Conservation (phyloP, 768 basidiomycete species). For the Termitomyces heimii region DNA sequence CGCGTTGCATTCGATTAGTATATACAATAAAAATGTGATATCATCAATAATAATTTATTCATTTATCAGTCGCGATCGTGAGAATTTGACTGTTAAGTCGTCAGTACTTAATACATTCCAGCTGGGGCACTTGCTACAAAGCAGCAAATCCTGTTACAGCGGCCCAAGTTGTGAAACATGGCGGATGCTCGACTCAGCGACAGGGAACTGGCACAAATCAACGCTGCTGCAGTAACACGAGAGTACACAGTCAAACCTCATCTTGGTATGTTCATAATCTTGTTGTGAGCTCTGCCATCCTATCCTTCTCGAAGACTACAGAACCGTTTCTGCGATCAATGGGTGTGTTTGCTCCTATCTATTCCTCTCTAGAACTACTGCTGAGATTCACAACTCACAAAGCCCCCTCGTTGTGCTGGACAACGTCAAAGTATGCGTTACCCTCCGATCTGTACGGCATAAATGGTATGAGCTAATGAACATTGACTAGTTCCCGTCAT, state of each 20-base stretch:
- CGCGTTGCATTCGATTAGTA: neutral
- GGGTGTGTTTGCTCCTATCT: conserved; percentile 43
- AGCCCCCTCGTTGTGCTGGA: conserved; percentile 96
- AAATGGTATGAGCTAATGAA: neutral
- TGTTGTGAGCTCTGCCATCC: conserved; percentile 10
- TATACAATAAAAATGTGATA: neutral
- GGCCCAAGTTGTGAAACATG: conserved; percentile 22
- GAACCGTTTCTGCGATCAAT: conserved; percentile 98
- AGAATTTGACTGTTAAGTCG: conserved; percentile 4
- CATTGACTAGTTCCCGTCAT: conserved; percentile 77
- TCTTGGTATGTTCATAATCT: conserved; percentile 55
- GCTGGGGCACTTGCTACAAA: neutral
- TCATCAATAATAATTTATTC: neutral
- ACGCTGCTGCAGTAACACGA: conserved; percentile 83
- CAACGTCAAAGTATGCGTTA: conserved; percentile 82
- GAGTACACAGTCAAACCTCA: conserved; percentile 88
- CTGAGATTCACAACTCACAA: conserved; percentile 6
- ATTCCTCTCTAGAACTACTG: conserved; percentile 1
- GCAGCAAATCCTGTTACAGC: neutral
- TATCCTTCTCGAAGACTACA: conserved; percentile 62
- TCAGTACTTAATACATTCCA: neutral
- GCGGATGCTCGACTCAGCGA: conserved; percentile 60
- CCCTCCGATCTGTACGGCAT: conserved; percentile 4
- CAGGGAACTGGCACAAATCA: conserved; percentile 70
- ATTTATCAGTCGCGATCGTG: conserved; percentile 5